A percentile compares a stretch with the other conserved stretches of the same genome.
These are phyloP conservation scores for Chlorella sp. DNA, from an alignment of 139 green algal species.

Conservation along the genomic window DNA sequence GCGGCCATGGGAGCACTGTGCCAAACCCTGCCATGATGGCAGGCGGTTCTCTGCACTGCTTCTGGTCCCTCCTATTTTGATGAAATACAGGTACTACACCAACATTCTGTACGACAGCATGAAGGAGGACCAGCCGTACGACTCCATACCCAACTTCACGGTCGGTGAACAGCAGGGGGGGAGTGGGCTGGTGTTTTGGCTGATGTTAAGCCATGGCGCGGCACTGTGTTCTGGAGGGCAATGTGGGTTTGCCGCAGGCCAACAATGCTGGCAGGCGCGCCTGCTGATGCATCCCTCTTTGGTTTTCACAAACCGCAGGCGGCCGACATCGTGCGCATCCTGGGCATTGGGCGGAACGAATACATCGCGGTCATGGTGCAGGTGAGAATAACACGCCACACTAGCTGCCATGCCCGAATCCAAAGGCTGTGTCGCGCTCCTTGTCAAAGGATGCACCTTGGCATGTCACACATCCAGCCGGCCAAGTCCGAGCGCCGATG, in stretches of 20 bases:
- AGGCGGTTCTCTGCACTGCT: too few species aligned
- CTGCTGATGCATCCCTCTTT: background rate
- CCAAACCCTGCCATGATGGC: too few species aligned
- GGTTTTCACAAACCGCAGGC: slow-evolving; percentile 53
- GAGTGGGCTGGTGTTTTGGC: too few species aligned
- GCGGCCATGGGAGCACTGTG: too few species aligned
- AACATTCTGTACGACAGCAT: slow-evolving; percentile 83
- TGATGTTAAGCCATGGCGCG: background rate
- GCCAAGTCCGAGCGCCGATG: too few species aligned
- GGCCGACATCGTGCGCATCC: slow-evolving; percentile 81
- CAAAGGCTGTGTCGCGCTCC: too few species aligned
- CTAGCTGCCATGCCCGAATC: too few species aligned
- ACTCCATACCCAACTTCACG: slow-evolving; percentile 95
- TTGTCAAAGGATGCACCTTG: too few species aligned
- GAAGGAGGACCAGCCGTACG: slow-evolving; percentile 87
- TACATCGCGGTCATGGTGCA: slow-evolving; percentile 94
- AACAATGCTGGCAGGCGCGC: too few species aligned
- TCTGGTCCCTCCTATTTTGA: too few species aligned
- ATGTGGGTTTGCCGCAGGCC: background rate
- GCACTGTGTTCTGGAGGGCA: background rate
- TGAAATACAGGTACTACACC: slow-evolving; percentile 74
- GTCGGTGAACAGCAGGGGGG: too few species aligned
- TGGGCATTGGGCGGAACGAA: slow-evolving; percentile 93
- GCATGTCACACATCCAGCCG: too few species aligned
- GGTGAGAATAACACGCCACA: slow-evolving; percentile 50